Base-by-base conservation (phyloP, 164 flowering plant species). In the Vitis rupestris region DNA sequence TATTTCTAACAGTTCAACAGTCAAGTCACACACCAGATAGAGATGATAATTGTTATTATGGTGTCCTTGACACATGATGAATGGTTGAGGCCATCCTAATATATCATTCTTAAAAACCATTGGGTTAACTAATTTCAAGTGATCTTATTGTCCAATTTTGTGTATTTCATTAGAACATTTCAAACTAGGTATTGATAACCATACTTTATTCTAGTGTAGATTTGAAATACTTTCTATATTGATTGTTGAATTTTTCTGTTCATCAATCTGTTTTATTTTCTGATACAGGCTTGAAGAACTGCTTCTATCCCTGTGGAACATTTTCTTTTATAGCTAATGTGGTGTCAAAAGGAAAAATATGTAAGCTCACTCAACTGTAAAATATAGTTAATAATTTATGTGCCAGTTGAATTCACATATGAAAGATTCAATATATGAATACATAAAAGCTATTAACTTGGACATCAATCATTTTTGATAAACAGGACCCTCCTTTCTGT, bases 301-400 rank as follows among this genome's bases (percentile, higher is more conserved):
- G 69, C 66, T 55, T 85, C 27, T 85, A 66, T 78, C 88, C 88
- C 11, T 85, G 86, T 70, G 86, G 83, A 50, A 75, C 79, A 65
- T 81, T 85, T 61, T 68, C 81, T 59, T 69, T 63, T 66, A 82
- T 85, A 47, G 79, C 86, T 10, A 75, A 61, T 66, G 79, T 67
- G 51, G 82, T 66, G 13, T 63, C 78, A 5, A 61, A 71, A 15
- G 75, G 83, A 64, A 30, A 79, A 60, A 76, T 74, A 47, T 81
- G 86, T 85, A 79, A 81, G 88, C 16, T 70, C 16, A 10, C 16
- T 61, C 11, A 10, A 30, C 15, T 30, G 58, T 47, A 49, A 57
- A 48, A 51, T 59, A 23, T 9, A 11, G 10, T 11, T 57, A 29
- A 29, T 57, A 49, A 9, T 2, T n/a, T 9, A 10, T 16, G 9